Conservation (phyloP, 2,329 filamentous ascomycete species). For the Aaosphaeria pasadenensis region DNA sequence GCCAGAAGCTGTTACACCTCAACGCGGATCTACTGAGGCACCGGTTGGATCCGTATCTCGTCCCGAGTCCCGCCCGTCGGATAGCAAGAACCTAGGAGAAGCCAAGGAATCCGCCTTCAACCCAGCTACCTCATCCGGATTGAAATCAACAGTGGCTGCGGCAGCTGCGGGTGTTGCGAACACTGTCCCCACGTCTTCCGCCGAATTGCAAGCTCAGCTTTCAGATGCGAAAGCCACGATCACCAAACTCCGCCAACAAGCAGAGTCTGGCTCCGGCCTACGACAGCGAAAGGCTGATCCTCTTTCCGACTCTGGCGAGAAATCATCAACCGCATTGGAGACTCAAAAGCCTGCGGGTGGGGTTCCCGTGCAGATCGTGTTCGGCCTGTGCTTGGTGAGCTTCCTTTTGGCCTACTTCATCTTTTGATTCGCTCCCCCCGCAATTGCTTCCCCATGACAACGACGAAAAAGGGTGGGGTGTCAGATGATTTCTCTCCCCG, state of each 20-base stretch:
- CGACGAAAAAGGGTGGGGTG: conserved; percentile 10
- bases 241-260: conserved; percentile 61
- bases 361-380: conserved; percentile 82
- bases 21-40: conserved; percentile 29
- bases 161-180: conserved; percentile 51
- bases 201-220: conserved; percentile 71
- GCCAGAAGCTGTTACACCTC: conserved; percentile 49
- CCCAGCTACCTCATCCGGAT: conserved; percentile 32
- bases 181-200: conserved; percentile 46
- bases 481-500: conserved; percentile 6
- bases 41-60: conserved; percentile 38
- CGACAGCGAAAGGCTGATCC: conserved; percentile 72
- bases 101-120: conserved; percentile 40
- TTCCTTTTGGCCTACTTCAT: conserved; percentile 96
- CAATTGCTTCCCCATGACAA: too few relatives aligned
- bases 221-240: conserved; percentile 73
- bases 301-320: conserved; percentile 50
- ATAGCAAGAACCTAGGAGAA: conserved; percentile 41
- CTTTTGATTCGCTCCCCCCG: conserved; percentile 61
- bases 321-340: conserved; percentile 50
- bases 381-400: conserved; percentile 78
- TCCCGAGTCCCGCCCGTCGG: conserved; percentile 36
- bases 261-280: conserved; percentile 64
- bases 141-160: conserved; percentile 38
- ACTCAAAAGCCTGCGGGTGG: conserved; percentile 61